A percentile compares a stretch with the other conserved stretches of the same genome.
Evolutionary conservation across 352 stramenopile genomes (phyloP).

Genomic region (Pythium insidiosum): DNA sequence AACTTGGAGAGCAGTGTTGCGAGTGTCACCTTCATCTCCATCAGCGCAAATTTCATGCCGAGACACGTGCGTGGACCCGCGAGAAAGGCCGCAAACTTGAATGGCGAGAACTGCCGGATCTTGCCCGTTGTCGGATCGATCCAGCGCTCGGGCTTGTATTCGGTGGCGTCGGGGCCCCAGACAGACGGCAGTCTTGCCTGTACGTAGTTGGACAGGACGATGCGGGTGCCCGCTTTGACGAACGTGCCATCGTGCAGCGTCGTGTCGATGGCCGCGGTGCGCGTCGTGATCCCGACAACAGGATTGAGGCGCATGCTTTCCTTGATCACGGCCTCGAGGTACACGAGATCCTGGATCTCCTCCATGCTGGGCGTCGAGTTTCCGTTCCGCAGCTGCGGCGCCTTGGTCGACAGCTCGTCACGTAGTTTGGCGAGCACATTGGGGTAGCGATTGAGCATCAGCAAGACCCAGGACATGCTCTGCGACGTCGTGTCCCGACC

Average conservation of each 20-base stretch:
- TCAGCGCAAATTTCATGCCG: constrained; percentile 31
- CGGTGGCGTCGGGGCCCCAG: constrained; percentile 19
- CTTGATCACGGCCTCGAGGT: constrained; percentile 20
- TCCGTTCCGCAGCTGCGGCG: constrained; percentile 12
- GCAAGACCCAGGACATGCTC: constrained; percentile 61
- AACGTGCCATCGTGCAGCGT: constrained; percentile 14
- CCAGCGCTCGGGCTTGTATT: constrained; percentile 30
- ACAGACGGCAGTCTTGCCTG: constrained; percentile 21
- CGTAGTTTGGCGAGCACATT: constrained; percentile 25
- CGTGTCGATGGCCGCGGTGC: constrained; percentile 24
- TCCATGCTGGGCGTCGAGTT: constrained; percentile 7
- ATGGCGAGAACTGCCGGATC: constrained; percentile 11
- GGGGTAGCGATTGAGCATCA: constrained; percentile 36
- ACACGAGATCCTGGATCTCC: constrained; percentile 9
- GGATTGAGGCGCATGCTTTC: constrained; percentile 66
- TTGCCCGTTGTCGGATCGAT: constrained; percentile 14
- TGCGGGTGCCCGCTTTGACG: too few relatives aligned
- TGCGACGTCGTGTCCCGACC: constrained; percentile 62
- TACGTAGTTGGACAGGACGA: constrained; percentile 18
- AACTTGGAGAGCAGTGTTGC: constrained; percentile 30
- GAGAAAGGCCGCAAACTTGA: constrained; percentile 36
- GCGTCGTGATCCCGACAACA: constrained; percentile 38
- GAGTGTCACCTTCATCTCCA: constrained; percentile 41
- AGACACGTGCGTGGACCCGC: constrained; percentile 33
- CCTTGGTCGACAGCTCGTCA: constrained; percentile 19